Evolutionary conservation across 2,329 filamentous ascomycete species (phyloP).

Genomic region (Neocatenulostroma microsporum): DNA sequence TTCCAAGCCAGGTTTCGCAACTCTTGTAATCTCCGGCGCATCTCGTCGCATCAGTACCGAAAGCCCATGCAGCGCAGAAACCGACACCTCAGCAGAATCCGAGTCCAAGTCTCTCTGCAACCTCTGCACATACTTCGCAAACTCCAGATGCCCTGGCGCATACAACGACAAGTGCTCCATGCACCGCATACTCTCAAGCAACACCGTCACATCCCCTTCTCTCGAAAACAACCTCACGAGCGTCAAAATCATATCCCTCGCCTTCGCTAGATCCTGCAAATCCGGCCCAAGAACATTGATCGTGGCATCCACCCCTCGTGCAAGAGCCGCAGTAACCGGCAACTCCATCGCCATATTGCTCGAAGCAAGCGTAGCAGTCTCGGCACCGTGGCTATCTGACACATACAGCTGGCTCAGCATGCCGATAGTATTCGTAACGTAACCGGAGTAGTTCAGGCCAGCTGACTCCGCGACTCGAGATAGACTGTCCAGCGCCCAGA

Average conservation of each 20-base stretch:
- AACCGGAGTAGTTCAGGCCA: slow-evolving; percentile 82
- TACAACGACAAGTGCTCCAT: slow-evolving; percentile 89
- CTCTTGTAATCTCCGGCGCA: slow-evolving; percentile 69
- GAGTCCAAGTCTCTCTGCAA: slow-evolving; percentile 72
- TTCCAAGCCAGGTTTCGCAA: slow-evolving; percentile 71
- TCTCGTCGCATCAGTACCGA: slow-evolving; percentile 94
- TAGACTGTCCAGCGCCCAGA: slow-evolving; percentile 88
- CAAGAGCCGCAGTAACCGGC: slow-evolving; percentile 72
- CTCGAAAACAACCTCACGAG: slow-evolving; percentile 71
- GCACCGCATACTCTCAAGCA: slow-evolving; percentile 71
- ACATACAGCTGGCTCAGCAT: slow-evolving; percentile 93
- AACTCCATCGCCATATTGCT: slow-evolving; percentile 87
- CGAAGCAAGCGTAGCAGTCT: slow-evolving; percentile 68
- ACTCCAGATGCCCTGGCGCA: slow-evolving; percentile 78
- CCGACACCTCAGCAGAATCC: slow-evolving; percentile 59
- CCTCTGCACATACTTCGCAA: slow-evolving; percentile 70
- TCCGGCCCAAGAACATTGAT: slow-evolving; percentile 96
- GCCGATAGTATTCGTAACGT: slow-evolving; percentile 81
- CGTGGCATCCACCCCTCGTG: slow-evolving; percentile 84
- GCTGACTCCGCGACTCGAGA: slow-evolving; percentile 83
- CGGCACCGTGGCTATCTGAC: slow-evolving; percentile 81
- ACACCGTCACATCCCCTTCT: slow-evolving; percentile 60
- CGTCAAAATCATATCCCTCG: slow-evolving; percentile 83
- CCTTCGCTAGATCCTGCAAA: slow-evolving; percentile 83
- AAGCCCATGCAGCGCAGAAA: slow-evolving; percentile 78